A percentile compares a stretch with the other conserved stretches of the same genome.
phyloP scores from a whole-genome alignment of 345 rosid genomes.

The Populus pruinosa region DNA sequence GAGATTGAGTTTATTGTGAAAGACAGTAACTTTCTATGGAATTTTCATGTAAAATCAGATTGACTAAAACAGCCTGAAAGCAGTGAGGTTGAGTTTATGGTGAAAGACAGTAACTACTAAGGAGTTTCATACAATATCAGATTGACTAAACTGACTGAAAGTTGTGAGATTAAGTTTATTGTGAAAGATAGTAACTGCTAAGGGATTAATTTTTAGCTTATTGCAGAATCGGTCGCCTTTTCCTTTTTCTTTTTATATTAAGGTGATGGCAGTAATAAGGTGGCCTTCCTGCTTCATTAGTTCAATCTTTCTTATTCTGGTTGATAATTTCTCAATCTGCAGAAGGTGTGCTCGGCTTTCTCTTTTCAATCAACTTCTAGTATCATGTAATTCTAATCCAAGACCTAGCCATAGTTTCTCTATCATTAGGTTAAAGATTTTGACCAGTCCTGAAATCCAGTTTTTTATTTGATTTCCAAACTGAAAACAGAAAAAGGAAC shows the following conservation, averaged over 20 bases:
- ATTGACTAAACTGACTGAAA: neutral
- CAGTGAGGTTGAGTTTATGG: neutral
- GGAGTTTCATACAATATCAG: neutral
- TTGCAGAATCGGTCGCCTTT: neutral
- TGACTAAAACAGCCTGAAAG: neutral
- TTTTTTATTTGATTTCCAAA: too few species aligned
- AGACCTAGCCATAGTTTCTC: neutral
- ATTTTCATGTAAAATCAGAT: neutral
- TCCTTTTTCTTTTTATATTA: neutral
- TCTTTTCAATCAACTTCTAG: slow-evolving; percentile 4
- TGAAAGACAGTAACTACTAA: neutral
- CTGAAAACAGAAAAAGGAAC: too few species aligned
- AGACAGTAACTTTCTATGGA: neutral
- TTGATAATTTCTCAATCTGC: slow-evolving; percentile 4
- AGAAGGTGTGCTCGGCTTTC: neutral
- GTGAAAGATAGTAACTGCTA: neutral
- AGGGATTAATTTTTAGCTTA: neutral
- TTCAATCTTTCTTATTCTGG: neutral
- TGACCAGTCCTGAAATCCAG: neutral
- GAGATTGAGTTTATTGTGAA: neutral
- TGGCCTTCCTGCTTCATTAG: slow-evolving; percentile 1
- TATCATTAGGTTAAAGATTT: neutral
- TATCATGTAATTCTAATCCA: neutral
- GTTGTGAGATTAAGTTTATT: neutral
- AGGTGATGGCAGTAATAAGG: neutral